phyloP scores from a whole-genome alignment of 2,329 filamentous ascomycete genomes.

The Capronia americana region DNA sequence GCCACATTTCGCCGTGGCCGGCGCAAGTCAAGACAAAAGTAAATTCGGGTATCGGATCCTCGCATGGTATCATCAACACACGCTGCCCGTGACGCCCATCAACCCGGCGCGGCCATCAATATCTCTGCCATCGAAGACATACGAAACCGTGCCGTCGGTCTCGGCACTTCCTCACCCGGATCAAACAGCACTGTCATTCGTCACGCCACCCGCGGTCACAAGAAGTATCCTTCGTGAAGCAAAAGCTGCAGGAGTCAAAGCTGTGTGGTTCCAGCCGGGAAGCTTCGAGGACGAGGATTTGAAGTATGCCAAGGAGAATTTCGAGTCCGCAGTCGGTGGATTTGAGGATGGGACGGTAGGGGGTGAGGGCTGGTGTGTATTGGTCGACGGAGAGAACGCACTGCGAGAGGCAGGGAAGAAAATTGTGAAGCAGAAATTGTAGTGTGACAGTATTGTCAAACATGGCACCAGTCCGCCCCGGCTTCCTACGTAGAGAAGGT shows the following conservation, averaged over 20 bases:
- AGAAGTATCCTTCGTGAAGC: slow-evolving; percentile 77
- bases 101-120: slow-evolving; percentile 76
- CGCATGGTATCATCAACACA: slow-evolving; percentile 81
- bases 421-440: slow-evolving; percentile 53
- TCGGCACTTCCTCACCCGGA: slow-evolving; percentile 68
- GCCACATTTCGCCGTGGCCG: slow-evolving; percentile 83
- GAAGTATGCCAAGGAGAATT: slow-evolving; percentile 70
- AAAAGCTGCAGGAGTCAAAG: slow-evolving; percentile 71
- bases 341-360: slow-evolving; percentile 63
- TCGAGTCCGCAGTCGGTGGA: slow-evolving; percentile 71
- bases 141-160: slow-evolving; percentile 71
- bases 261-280: slow-evolving; percentile 90
- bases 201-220: slow-evolving; percentile 83
- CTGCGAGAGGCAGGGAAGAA: slow-evolving; percentile 63
- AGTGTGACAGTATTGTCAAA: neutral
- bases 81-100: slow-evolving; percentile 78
- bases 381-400: slow-evolving; percentile 76
- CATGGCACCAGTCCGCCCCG: neutral
- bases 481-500: neutral
- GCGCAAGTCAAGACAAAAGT: slow-evolving; percentile 79
- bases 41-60: slow-evolving; percentile 86
- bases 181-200: slow-evolving; percentile 79
- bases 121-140: slow-evolving; percentile 63
- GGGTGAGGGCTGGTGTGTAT: slow-evolving; percentile 81
- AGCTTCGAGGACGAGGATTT: slow-evolving; percentile 80